Evolutionary conservation across 2,329 filamentous ascomycete species (phyloP).

Genomic region (Ascochyta koolunga): DNA sequence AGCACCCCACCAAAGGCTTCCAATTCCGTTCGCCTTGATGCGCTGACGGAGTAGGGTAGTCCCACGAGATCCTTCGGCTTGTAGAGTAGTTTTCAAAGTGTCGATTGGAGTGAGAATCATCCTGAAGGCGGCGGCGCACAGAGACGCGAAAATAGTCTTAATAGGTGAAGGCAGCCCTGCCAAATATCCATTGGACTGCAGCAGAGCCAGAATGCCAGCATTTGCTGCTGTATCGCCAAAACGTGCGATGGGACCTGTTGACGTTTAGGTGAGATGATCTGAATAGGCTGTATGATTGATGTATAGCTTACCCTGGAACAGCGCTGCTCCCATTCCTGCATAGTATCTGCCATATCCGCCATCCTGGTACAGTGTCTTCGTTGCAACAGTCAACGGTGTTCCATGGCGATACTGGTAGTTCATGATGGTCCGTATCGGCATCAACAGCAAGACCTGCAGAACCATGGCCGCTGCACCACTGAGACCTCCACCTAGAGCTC

Average conservation of each 20-base stretch:
- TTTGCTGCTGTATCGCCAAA: conserved; percentile 41
- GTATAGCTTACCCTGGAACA: conserved; percentile 26
- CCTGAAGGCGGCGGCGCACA: conserved; percentile 33
- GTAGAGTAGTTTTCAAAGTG: conserved; percentile 36
- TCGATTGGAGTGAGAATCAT: conserved; percentile 40
- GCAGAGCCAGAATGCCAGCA: conserved; percentile 35
- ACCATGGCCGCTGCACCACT: conserved; percentile 40
- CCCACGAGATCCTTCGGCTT: conserved; percentile 34
- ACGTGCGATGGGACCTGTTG: conserved; percentile 31
- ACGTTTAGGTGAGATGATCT: neutral
- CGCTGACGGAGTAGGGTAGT: conserved; percentile 30
- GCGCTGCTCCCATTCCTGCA: conserved; percentile 32
- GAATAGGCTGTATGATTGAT: too few species aligned
- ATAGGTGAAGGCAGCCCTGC: conserved; percentile 33
- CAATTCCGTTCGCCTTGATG: conserved; percentile 32
- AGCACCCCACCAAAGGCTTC: conserved; percentile 41
- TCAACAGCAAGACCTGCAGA: conserved; percentile 36
- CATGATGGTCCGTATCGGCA: conserved; percentile 41
- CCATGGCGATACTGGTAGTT: conserved; percentile 42
- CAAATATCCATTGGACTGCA: conserved; percentile 35
- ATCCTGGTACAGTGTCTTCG: conserved; percentile 33
- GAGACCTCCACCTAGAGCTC: conserved; percentile 36
- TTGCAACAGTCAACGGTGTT: conserved; percentile 30
- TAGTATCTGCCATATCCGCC: conserved; percentile 36
- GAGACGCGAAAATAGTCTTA: conserved; percentile 36